Percentiles rank a stretch among this genome's conserved stretches.
Conservation (phyloP, 805 yeast genomes). For the Brettanomyces sp. region DNA sequence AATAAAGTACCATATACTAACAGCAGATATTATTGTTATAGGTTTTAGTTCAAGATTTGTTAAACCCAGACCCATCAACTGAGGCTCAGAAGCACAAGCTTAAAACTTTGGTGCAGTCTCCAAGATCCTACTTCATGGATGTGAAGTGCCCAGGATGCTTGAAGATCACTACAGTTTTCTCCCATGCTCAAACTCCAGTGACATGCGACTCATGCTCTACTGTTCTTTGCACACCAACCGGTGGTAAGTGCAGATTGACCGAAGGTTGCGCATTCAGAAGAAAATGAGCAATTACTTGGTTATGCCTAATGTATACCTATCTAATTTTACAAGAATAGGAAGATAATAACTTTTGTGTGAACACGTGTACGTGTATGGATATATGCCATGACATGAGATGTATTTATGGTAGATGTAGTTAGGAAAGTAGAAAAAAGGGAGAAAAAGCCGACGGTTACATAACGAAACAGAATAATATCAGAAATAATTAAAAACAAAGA, state of each 20-base stretch:
- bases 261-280: slow-evolving; percentile 99
- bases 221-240: slow-evolving; percentile 97
- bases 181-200: slow-evolving; percentile 99
- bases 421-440: too few relatives aligned
- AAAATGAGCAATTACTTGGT: slow-evolving; percentile 51
- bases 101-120: slow-evolving; percentile 93
- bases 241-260: slow-evolving; percentile 99
- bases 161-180: slow-evolving; percentile 98
- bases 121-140: slow-evolving; percentile 99
- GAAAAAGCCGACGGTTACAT: too few relatives aligned
- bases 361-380: neutral
- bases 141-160: slow-evolving; percentile 99
- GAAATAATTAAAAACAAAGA: too few relatives aligned
- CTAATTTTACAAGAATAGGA: neutral
- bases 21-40: neutral
- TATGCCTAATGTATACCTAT: neutral
- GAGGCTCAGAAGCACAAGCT: slow-evolving; percentile 97
- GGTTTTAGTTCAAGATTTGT: slow-evolving; percentile 99
- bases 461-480: too few relatives aligned
- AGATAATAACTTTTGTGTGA: too few relatives aligned
- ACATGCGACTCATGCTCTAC: slow-evolving; percentile 98
- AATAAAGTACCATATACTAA: neutral
- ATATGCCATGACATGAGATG: neutral
- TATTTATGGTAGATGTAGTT: neutral
- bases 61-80: slow-evolving; percentile 95